These are phyloP conservation scores for Sanghuangporus baumii DNA, from an alignment of 1,284 basidiomycete species.

Conservation along the genomic window DNA sequence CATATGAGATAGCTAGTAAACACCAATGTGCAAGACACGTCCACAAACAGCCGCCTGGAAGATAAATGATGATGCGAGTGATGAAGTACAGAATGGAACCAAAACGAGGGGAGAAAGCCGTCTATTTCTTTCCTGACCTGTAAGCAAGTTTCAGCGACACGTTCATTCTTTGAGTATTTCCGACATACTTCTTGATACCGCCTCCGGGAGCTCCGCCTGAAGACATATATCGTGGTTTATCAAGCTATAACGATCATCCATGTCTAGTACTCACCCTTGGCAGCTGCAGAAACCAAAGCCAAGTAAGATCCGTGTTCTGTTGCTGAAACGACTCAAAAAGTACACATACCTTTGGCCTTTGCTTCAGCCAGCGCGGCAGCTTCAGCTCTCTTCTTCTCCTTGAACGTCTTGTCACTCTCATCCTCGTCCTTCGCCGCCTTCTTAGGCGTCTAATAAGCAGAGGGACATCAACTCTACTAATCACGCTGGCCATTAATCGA, in stretches of 20 bases:
- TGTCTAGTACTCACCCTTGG: constrained; percentile 46
- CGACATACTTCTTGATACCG: constrained; percentile 73
- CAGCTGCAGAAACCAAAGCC: constrained; percentile 34
- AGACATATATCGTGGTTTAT: not conserved
- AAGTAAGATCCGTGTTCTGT: constrained; percentile 6
- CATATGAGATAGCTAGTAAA: no score
- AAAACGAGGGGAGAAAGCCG: not conserved
- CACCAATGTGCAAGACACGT: no score
- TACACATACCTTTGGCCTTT: constrained; percentile 55
- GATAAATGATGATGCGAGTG: not conserved
- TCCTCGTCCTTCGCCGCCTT: constrained; percentile 69
- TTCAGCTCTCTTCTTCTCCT: constrained; percentile 69
- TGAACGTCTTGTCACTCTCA: constrained; percentile 66
- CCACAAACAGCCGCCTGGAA: no score
- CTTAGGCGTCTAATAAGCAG: constrained; percentile 58
- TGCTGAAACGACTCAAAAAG: not conserved
- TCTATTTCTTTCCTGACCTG: constrained; percentile 70
- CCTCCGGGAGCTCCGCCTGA: constrained; percentile 57
- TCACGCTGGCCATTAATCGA: not conserved
- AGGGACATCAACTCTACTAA: not conserved
- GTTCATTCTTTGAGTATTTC: not conserved
- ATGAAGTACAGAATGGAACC: not conserved
- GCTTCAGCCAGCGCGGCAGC: constrained; percentile 64
- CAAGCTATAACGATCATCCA: not conserved
- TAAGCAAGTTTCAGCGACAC: not conserved